Evolutionary conservation across 176 grass and related monocot species (phyloP).

Genomic region (Leersia perrieri): DNA sequence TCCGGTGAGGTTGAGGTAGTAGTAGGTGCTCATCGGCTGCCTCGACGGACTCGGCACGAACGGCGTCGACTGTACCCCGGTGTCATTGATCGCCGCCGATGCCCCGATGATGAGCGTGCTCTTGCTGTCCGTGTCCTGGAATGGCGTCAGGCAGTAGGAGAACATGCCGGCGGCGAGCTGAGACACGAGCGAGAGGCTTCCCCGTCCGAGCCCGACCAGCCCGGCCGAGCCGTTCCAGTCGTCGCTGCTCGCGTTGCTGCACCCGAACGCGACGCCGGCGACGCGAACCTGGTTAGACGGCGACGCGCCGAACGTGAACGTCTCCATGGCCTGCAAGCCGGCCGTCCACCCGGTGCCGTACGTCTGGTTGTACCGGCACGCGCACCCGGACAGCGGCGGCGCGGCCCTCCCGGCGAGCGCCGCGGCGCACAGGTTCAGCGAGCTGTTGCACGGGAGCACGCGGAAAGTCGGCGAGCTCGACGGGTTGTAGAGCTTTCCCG

Average conservation of each 20-base stretch:
- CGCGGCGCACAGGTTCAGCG: constrained; percentile 38
- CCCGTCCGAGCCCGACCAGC: constrained; percentile 58
- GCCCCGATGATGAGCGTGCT: constrained; percentile 55
- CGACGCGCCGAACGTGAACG: constrained; percentile 57
- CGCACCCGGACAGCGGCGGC: constrained; percentile 37
- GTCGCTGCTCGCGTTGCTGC: constrained; percentile 48
- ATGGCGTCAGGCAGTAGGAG: constrained; percentile 70
- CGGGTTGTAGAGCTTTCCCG: constrained; percentile 48
- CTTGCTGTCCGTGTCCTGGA: constrained; percentile 44
- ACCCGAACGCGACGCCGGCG: constrained; percentile 47
- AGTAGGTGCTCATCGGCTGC: constrained; percentile 46
- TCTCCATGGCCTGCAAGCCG: constrained; percentile 52
- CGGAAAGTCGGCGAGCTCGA: constrained; percentile 53
- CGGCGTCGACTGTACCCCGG: constrained; percentile 41
- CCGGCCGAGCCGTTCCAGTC: constrained; percentile 44
- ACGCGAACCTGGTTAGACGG: constrained; percentile 21
- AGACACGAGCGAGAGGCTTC: constrained; percentile 53
- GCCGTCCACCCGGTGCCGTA: constrained; percentile 66
- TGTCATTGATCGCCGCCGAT: constrained; percentile 30
- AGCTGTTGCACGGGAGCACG: constrained; percentile 51
- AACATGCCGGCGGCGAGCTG: constrained; percentile 64
- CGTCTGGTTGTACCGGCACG: constrained; percentile 61
- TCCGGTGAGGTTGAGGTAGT: constrained; percentile 63
- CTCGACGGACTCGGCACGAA: constrained; percentile 48
- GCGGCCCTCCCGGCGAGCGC: background rate